Conservation (phyloP, 2,329 filamentous ascomycete genomes). For the Trichoderma sp. region DNA sequence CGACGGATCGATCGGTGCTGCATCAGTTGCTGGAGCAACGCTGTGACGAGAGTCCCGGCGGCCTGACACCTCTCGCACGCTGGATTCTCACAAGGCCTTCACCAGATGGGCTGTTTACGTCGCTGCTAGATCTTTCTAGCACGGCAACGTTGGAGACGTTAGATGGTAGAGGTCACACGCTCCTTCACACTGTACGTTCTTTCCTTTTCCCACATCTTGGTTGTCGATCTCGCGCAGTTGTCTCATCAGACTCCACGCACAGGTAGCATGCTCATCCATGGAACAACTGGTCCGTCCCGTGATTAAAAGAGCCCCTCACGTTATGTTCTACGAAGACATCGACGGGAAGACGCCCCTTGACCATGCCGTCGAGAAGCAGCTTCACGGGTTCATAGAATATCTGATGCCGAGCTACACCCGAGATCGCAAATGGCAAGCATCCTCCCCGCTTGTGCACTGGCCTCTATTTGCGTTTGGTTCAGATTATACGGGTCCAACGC, state of each 20-base stretch:
- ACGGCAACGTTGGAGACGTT: background rate
- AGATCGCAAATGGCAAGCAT: background rate
- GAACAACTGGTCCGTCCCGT: background rate
- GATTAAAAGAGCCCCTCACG: slow-evolving; percentile 2
- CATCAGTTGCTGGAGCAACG: background rate
- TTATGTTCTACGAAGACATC: background rate
- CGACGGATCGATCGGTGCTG: background rate
- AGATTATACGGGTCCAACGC: background rate
- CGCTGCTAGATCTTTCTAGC: background rate
- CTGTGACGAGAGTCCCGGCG: background rate
- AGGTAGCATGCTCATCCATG: background rate
- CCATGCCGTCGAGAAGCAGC: background rate
- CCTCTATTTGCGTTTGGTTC: slow-evolving; percentile 3
- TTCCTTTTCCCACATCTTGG: background rate
- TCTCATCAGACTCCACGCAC: background rate
- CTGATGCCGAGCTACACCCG: slow-evolving; percentile 5
- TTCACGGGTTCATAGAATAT: slow-evolving; percentile 5
- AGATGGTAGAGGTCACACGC: background rate
- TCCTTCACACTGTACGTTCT: background rate
- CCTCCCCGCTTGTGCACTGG: background rate
- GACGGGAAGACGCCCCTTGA: background rate
- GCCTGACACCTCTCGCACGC: slow-evolving; percentile 1
- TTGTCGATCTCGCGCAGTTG: background rate
- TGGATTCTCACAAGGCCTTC: background rate
- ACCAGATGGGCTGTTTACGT: background rate